Conservation (phyloP, 352 stramenopile species). For the Globisporangium okanoganense region DNA sequence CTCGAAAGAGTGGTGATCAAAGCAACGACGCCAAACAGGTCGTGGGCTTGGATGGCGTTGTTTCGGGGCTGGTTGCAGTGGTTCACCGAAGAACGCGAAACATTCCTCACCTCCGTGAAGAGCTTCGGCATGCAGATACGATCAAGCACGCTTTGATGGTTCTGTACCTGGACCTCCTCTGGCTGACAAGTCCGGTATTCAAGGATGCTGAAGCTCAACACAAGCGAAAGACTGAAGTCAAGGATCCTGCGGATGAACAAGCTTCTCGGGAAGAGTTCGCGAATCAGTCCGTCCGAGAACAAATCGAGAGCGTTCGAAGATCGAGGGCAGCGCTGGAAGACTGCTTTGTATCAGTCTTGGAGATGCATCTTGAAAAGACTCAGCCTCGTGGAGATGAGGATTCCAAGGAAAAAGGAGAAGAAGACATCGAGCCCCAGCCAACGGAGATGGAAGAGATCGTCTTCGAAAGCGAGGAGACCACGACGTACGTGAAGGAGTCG, state of each 20-base stretch:
- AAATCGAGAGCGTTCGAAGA: slow-evolving; percentile 42
- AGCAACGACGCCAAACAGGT: neutral
- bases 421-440: slow-evolving; percentile 16
- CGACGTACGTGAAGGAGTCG: slow-evolving; percentile 51
- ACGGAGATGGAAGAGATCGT: slow-evolving; percentile 62
- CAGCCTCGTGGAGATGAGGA: slow-evolving; percentile 23
- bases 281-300: slow-evolving; percentile 10
- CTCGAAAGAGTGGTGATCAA: neutral
- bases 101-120: slow-evolving; percentile 42
- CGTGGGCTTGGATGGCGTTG: slow-evolving; percentile 36
- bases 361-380: slow-evolving; percentile 67
- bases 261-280: slow-evolving; percentile 8
- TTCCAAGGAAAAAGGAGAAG: slow-evolving; percentile 24
- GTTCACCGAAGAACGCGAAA: slow-evolving; percentile 46
- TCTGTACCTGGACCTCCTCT: slow-evolving; percentile 75
- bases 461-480: slow-evolving; percentile 51
- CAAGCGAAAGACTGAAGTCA: slow-evolving; percentile 16
- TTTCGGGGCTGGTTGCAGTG: slow-evolving; percentile 31
- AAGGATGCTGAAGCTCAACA: slow-evolving; percentile 27
- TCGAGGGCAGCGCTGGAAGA: slow-evolving; percentile 51
- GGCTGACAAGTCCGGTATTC: slow-evolving; percentile 67
- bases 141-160: slow-evolving; percentile 66
- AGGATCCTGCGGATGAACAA: slow-evolving; percentile 9
- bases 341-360: slow-evolving; percentile 54
- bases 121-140: slow-evolving; percentile 48